Evolutionary conservation across 2,329 filamentous ascomycete species (phyloP), one percentile per base, ranked within the genome.

Genomic region (Aurifilum marmelostoma): DNA sequence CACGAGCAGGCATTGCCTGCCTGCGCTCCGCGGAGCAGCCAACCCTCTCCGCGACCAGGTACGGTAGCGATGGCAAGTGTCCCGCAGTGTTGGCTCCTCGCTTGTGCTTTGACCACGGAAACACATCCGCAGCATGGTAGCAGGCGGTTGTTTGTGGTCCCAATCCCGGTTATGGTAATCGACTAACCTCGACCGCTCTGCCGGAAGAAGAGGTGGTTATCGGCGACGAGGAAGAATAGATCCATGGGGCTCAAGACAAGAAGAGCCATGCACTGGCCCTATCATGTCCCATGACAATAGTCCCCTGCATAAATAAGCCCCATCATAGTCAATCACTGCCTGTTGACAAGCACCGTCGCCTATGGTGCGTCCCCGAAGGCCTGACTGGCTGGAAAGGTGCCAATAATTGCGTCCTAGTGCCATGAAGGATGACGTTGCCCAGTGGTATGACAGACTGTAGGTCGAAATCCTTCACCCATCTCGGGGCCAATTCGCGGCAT

Each of bases 381-480:
- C 5, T 16, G 52, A 32, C 52, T 16, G 52, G 52, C 60, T 16
- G 18, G 18, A 32, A 27, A 29, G 27, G 52, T 56, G 52, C 24
- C 52, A 29, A 43, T 47, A 16, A 24, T 21, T 43, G 39, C 60
- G 21, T n/a, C 43, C n/a, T 63, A 63, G 43, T 24, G 24, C 39
- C 29, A 24, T 60, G 21, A 18, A 34, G 18, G 43, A 64, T 64
- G 62, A 47, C 62, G 62, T 21, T 64, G 62, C 62, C 62, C 32
- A 39, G 62, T 32, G 29, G 24, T 34, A 32, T 12, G 47, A 37
- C 50, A 54, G 62, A 27, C 27, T 52, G 29, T 52, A 32, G 21
- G 54, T 52, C 62, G 6, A 16, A 52, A 56, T 32, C 52, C 27
- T 32, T 24, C 18, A 12, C n/a, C 41, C 8, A 9, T 47, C 14